phyloP scores from a whole-genome alignment of 2,329 filamentous ascomycete genomes.

The Fusarium nanum region DNA sequence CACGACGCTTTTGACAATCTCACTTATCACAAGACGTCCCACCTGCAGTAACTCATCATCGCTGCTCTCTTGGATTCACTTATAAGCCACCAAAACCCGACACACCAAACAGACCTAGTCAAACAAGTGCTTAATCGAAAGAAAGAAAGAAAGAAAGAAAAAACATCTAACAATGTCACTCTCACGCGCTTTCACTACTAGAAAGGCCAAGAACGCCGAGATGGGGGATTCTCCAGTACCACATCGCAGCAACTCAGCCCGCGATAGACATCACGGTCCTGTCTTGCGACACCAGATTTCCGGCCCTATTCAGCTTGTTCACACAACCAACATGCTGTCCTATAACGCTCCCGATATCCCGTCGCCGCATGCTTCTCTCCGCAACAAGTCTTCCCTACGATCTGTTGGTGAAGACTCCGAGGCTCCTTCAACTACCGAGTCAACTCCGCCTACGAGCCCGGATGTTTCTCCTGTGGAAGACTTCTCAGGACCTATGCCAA shows the following conservation, averaged over 20 bases:
- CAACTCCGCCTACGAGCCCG: slow-evolving; percentile 75
- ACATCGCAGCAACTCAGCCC: slow-evolving; percentile 63
- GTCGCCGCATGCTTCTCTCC: slow-evolving; percentile 62
- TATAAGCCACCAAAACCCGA: slow-evolving; percentile 17
- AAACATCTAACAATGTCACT: slow-evolving; percentile 60
- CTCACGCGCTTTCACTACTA: slow-evolving; percentile 77
- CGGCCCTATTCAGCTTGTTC: slow-evolving; percentile 84
- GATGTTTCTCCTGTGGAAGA: slow-evolving; percentile 69
- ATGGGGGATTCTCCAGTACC: slow-evolving; percentile 57
- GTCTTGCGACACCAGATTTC: slow-evolving; percentile 81
- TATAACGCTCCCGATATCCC: slow-evolving; percentile 91
- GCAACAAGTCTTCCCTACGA: slow-evolving; percentile 63
- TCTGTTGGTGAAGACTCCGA: slow-evolving; percentile 75
- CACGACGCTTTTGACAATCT: slow-evolving; percentile 27
- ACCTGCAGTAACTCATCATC: slow-evolving; percentile 11
- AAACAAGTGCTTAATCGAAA: neutral
- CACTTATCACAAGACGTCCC: slow-evolving; percentile 12
- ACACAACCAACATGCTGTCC: slow-evolving; percentile 95
- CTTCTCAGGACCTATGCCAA: slow-evolving; percentile 68
- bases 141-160: slow-evolving; percentile 31
- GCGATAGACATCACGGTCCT: slow-evolving; percentile 54
- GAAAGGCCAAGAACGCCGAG: slow-evolving; percentile 67
- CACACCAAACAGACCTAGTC: slow-evolving; percentile 9
- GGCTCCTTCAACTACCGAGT: slow-evolving; percentile 63
- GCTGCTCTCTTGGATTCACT: slow-evolving; percentile 1